A percentile compares a stretch with the other conserved stretches of the same genome.
Conservation (phyloP, 2,329 filamentous ascomycete species). For the Fusarium euwallaceae region DNA sequence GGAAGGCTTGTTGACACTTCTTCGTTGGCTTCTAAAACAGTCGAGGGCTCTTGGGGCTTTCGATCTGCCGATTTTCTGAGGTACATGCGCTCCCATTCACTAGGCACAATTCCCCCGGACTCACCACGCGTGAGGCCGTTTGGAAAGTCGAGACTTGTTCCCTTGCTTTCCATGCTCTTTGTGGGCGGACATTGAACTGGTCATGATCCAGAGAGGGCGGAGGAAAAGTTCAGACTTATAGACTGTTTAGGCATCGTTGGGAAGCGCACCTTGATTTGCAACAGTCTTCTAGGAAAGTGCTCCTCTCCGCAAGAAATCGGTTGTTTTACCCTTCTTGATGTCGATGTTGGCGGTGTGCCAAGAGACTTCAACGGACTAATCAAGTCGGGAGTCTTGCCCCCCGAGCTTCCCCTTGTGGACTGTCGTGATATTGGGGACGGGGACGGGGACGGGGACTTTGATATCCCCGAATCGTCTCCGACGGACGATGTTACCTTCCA, state of each 20-base stretch:
- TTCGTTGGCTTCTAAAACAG: not conserved
- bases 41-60: not conserved
- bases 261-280: not conserved
- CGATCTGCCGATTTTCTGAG: not conserved
- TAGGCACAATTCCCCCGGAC: not conserved
- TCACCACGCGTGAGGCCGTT: not conserved
- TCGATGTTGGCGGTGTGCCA: not conserved
- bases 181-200: not conserved
- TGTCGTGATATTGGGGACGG: not conserved
- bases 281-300: not conserved
- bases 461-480: not conserved
- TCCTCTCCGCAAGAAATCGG: not conserved
- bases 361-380: not conserved
- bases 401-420: not conserved
- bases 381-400: not conserved
- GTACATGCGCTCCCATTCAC: not conserved
- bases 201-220: not conserved
- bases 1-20: conserved; percentile 16
- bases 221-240: not conserved
- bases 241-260: not conserved
- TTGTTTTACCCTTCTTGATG: not conserved
- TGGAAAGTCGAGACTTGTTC: not conserved
- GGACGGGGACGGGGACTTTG: too few relatives aligned
- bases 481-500: not conserved
- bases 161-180: not conserved